Base-by-base conservation (phyloP, 176 grass and related monocot species). In the Carex cristatella region DNA sequence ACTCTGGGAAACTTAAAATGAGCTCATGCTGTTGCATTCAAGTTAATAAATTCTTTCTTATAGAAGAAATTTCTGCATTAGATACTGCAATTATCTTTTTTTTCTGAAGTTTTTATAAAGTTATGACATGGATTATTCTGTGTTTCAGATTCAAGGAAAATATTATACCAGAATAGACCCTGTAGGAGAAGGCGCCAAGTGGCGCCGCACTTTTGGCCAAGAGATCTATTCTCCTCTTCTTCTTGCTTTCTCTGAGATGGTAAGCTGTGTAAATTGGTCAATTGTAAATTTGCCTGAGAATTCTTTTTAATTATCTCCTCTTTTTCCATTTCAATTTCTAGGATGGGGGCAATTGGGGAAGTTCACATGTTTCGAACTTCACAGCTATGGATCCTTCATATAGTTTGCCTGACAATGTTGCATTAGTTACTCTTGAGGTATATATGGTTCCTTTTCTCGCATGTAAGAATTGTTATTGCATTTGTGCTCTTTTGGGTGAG, bases 211-310 rank as follows among this genome's bases (percentile, higher is more conserved):
- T 69, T 94, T 94, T 91, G 92, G 92, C 65, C 95, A 98, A 84
- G 95, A 98, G 89, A 90, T 98, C 38, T 98, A 98, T 88, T 98
- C 92, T 48, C 95, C 95, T 87, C 92, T 98, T 79, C 89, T 98
- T 69, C 80, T 98, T 87, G 91, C 95, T 71, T 98, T 98, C 86
- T 86, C 95, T 77, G 88, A 93, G 79, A 87, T 91, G 95, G 95
- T 98, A 89, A 69, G 69, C 49, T 16, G 19, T 58, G 64, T 57
- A 10, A 81, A 86, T 80, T 72, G 86, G 30, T 84, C 67, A 60
- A 58, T 69, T 38, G 64, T 40, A 65, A 89, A 69, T 67, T 79
- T 10, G 16, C 35, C 28, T 69, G 6, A 35, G 69, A 80, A 69
- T 89, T 40, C 13, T 56, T 66, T 37, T 70, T 46, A 56, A 84